Conservation (phyloP, 208 protist species). For the Wallacemonas sp. region DNA sequence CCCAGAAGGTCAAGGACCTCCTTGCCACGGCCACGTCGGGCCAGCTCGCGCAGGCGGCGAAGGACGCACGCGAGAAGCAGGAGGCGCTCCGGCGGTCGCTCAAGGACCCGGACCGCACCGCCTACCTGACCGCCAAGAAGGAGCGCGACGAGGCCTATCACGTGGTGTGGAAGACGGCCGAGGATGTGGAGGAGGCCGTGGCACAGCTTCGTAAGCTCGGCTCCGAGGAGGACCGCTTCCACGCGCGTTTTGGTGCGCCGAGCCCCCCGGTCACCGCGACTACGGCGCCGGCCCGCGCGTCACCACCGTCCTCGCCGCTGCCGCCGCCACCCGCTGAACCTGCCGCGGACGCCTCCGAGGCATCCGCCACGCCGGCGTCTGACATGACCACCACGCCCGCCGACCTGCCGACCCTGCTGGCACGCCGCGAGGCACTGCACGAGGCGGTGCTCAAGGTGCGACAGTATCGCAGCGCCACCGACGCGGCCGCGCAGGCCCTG, state of each 20-base stretch:
- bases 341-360: not conserved
- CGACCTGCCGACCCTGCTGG: constrained; percentile 31
- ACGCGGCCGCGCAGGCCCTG: constrained; percentile 32
- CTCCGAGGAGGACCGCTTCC: constrained; percentile 47
- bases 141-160: constrained; percentile 42
- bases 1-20: constrained; percentile 34
- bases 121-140: constrained; percentile 38
- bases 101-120: constrained; percentile 35
- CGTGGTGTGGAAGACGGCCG: constrained; percentile 46
- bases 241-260: constrained; percentile 27
- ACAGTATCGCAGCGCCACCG: constrained; percentile 35
- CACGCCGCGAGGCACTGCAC: constrained; percentile 36
- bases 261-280: too few relatives aligned
- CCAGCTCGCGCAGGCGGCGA: constrained; percentile 28
- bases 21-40: constrained; percentile 46
- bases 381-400: not conserved
- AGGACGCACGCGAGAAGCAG: constrained; percentile 47
- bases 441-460: constrained; percentile 34
- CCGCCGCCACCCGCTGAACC: not conserved
- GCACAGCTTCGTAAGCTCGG: constrained; percentile 41
- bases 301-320: constrained; percentile 1
- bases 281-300: too few relatives aligned
- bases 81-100: constrained; percentile 39
- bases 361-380: not conserved
- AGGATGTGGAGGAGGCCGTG: constrained; percentile 36